phyloP scores from a whole-genome alignment of 768 basidiomycete species.

The Pisolithus orientalis region DNA sequence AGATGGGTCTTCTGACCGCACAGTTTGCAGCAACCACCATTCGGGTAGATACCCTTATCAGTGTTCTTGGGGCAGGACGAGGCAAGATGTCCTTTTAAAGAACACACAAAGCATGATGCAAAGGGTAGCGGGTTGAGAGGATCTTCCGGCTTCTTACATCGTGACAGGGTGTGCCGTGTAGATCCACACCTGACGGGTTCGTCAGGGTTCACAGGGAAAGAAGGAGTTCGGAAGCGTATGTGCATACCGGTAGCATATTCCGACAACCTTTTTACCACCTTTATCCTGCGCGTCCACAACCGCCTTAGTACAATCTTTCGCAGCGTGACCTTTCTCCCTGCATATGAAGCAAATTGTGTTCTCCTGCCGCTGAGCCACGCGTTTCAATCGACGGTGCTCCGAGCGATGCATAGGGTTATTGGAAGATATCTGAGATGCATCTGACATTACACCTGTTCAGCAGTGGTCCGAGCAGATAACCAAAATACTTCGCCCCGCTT shows the following conservation, averaged over 20 bases:
- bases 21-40: slow-evolving; percentile 86
- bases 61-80: slow-evolving; percentile 78
- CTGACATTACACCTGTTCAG: slow-evolving; percentile 12
- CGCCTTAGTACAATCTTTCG: slow-evolving; percentile 67
- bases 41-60: slow-evolving; percentile 78
- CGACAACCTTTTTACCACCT: slow-evolving; percentile 31
- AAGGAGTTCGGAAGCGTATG: background rate
- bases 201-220: background rate
- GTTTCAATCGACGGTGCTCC: slow-evolving; percentile 60
- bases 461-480: background rate
- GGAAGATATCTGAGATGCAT: slow-evolving; percentile 21
- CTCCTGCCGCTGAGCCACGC: slow-evolving; percentile 50
- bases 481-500: slow-evolving; percentile 15
- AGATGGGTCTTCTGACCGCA: slow-evolving; percentile 83
- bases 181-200: slow-evolving; percentile 66
- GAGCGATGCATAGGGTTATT: slow-evolving; percentile 26
- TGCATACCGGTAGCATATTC: slow-evolving; percentile 68
- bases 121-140: slow-evolving; percentile 68
- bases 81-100: slow-evolving; percentile 77
- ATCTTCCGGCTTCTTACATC: slow-evolving; percentile 63
- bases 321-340: slow-evolving; percentile 76
- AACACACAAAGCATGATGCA: slow-evolving; percentile 91
- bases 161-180: slow-evolving; percentile 67
- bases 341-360: slow-evolving; percentile 82
- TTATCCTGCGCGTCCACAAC: slow-evolving; percentile 9